Conservation (phyloP, 805 yeast species). For the Blastobotrys muscicola region DNA sequence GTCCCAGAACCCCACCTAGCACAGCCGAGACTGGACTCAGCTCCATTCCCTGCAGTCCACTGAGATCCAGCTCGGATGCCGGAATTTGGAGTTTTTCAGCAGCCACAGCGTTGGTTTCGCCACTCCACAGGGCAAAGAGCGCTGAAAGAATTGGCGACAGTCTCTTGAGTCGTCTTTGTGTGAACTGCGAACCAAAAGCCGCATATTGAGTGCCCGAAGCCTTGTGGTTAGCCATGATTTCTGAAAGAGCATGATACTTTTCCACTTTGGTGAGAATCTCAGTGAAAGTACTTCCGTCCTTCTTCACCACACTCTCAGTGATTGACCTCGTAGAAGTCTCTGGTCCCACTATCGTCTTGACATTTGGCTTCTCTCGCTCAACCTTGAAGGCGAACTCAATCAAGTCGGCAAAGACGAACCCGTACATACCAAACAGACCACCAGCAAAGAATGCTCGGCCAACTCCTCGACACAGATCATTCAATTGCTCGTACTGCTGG, state of each 20-base stretch:
- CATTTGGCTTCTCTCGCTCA: slow-evolving; percentile 13
- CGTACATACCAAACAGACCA: slow-evolving; percentile 71
- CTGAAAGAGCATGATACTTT: slow-evolving; percentile 29
- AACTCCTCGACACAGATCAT: slow-evolving; percentile 37
- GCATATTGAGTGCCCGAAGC: slow-evolving; percentile 9
- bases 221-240: slow-evolving; percentile 17
- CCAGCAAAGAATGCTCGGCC: slow-evolving; percentile 60
- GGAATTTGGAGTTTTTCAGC: slow-evolving; percentile 9
- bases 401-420: slow-evolving; percentile 73
- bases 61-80: slow-evolving; percentile 5
- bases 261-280: slow-evolving; percentile 34
- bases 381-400: slow-evolving; percentile 42
- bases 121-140: slow-evolving; percentile 42
- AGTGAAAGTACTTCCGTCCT: slow-evolving; percentile 19
- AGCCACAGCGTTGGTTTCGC: background rate
- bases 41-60: slow-evolving; percentile 51
- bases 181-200: slow-evolving; percentile 8
- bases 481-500: background rate
- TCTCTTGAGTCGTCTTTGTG: slow-evolving; percentile 31
- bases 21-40: slow-evolving; percentile 79
- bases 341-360: slow-evolving; percentile 40
- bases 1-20: slow-evolving; percentile 82
- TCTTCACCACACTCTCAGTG: slow-evolving; percentile 28
- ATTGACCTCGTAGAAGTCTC: slow-evolving; percentile 36
- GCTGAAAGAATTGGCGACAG: slow-evolving; percentile 51